Evolutionary conservation across 179 eudicot species (phyloP), one percentile per base, ranked within the genome.

Genomic region (Amaranthus tricolor): DNA sequence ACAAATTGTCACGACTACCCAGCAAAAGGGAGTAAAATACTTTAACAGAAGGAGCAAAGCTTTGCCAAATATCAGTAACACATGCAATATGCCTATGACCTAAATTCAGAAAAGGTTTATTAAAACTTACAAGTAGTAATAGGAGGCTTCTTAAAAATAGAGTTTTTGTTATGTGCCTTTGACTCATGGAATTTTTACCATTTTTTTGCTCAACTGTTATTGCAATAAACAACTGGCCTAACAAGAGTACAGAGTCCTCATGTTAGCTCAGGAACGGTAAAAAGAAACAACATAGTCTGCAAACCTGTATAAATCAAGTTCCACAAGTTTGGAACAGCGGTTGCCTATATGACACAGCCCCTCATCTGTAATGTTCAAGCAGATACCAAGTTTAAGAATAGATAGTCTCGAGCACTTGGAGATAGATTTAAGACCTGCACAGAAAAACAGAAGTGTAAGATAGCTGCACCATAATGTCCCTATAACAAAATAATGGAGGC

Each of bases 231-330:
- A 62, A 61, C 49, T 61, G 59, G 11, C 51, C 68, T 62, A 21
- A 51, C 19, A 31, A 15, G 21, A 7, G 6, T 19, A 66, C 64
- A 61, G n/a, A 65, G n/a, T 20, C n/a, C 53, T 62, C 11, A 55
- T 62, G 9, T 47, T 76, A 2, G 71, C 7, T 14, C 17, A 75
- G 1, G 1, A 71, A 21, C 67, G 49, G 11, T 72, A 45, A 19
- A 43, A 57, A 6, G 40, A 19, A 54, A 5, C 21, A 8, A 9
- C 40, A 19, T 47, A 47, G 48, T 52, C 44, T 62, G 75, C 85
- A 62, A 48, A 93, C 97, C 97, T 92, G 89, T 94, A 94, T 59
- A 94, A 81, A 76, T 94, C 98, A 62, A 94, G 87, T 80, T 94
- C 97, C 75, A 79, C 80, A 58, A 94, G 92, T 84, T 90, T 89